Percentiles rank a stretch among this genome's conserved stretches.
Evolutionary conservation across 257 asterid genomes (phyloP).

Genomic region (Solanum ossicruentum): DNA sequence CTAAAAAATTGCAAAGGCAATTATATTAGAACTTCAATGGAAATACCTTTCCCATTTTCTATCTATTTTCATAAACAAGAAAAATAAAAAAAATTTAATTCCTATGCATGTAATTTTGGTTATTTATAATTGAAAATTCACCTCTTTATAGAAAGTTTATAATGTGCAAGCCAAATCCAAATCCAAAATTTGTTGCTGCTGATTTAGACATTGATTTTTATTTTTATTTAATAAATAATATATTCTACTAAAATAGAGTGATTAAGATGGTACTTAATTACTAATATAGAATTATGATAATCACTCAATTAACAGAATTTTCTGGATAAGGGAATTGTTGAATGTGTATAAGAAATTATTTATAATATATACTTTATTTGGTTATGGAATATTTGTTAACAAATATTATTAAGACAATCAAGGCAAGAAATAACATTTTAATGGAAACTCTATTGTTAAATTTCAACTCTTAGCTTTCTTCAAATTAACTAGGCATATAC

Average conservation of each 20-base stretch:
- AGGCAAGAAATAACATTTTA: background rate
- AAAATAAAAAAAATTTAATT: background rate
- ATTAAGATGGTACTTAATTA: background rate
- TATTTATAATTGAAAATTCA: background rate
- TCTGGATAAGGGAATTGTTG: background rate
- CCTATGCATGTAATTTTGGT: background rate
- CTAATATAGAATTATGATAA: background rate
- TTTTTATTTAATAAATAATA: no score
- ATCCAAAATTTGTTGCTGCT: background rate
- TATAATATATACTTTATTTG: background rate
- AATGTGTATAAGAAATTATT: background rate
- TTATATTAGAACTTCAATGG: background rate
- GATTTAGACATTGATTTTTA: background rate
- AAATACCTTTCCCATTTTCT: background rate
- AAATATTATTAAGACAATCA: background rate
- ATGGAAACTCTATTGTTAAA: background rate
- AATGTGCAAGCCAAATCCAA: background rate
- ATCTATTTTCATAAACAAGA: background rate
- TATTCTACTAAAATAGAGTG: no score
- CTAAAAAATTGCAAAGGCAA: background rate
- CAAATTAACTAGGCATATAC: background rate
- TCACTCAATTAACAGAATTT: background rate
- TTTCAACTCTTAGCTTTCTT: background rate
- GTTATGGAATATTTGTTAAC: background rate
- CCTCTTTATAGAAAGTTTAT: background rate